Evolutionary conservation across 495 filamentous ascomycete species (phyloP).

Genomic region (Aspergillus avenaceus): DNA sequence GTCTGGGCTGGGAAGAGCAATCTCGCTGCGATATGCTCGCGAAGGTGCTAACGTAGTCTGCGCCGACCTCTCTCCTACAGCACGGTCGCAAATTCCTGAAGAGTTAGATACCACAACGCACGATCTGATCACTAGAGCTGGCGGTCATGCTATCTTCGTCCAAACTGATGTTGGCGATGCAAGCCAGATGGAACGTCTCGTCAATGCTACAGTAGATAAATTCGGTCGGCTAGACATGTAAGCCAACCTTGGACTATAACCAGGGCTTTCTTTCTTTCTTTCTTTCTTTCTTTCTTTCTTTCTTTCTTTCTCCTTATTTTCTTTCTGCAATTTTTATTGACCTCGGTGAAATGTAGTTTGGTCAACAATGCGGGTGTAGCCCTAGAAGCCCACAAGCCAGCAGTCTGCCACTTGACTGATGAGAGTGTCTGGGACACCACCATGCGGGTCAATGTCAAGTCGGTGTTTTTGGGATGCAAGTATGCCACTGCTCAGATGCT

Average conservation of each 20-base stretch:
- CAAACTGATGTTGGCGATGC: constrained; percentile 32
- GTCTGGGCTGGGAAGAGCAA: constrained; percentile 38
- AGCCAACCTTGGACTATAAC: too few relatives aligned
- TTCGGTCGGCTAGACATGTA: constrained; percentile 45
- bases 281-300: too few relatives aligned
- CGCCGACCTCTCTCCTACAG: constrained; percentile 26
- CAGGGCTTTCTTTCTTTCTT: too few relatives aligned
- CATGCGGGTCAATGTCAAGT: constrained; percentile 38
- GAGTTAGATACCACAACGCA: constrained; percentile 29
- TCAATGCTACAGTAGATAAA: constrained; percentile 26
- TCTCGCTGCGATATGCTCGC: constrained; percentile 28
- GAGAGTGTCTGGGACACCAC: constrained; percentile 36
- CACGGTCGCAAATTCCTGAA: constrained; percentile 8
- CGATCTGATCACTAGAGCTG: constrained; percentile 25
- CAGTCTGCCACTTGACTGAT: constrained; percentile 27
- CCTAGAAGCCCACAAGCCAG: constrained; percentile 11
- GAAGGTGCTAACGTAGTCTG: constrained; percentile 41
- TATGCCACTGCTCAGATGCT: constrained; percentile 49
- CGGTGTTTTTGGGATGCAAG: constrained; percentile 46
- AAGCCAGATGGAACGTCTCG: constrained; percentile 24
- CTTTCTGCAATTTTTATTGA: too few relatives aligned
- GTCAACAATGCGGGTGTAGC: constrained; percentile 51
- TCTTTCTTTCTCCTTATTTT: too few relatives aligned
- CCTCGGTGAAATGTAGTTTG: too few relatives aligned
- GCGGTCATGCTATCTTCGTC: constrained; percentile 33